Evolutionary conservation across 352 stramenopile genomes (phyloP), one percentile per base, ranked within the genome.

Genomic region (Phytophthora pistaciae): DNA sequence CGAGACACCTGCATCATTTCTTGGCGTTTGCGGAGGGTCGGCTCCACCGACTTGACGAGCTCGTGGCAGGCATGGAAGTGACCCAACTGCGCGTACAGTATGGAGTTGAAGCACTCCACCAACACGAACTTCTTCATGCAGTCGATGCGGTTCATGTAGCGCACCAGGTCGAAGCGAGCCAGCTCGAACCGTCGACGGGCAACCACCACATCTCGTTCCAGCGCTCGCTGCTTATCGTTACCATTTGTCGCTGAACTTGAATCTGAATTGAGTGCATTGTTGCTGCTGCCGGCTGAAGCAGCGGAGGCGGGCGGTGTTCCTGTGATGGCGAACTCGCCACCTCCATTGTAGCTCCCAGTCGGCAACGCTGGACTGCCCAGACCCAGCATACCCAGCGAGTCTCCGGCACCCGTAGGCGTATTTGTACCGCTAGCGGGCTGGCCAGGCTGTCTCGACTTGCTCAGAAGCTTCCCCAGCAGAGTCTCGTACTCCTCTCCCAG

Each of bases 51-150:
- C 65, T 94, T 93, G 46, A 96, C 60, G 3, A 95, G 80, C 53
- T 95, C 88, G 50, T 94, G 85, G 46, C 90, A 92, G 9, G 88
- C 87, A 55, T 94, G 88, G 40, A 93, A 95, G 48, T 96, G 90
- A 1, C 85, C 78, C 38, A 95, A 65, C 21, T 94, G 92, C 3
- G 90, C 87, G 50, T 94, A 95, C 58, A 96, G 36, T 29, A 82
- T 91, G 38, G 90, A 93, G 52, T 96, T 94, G 69, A 95, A 93
- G 59, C 85, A 93, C 62, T 96, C 90, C 33, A 95, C 80, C 9
- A 96, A 74, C 21, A 94, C 71, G 31, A 94, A 87, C 55, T 95
- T 96, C 74, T 96, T 96, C 66, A 91, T 88, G 48, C 81, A 90
- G 56, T 96, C 88, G 18, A 96, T 68, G 0, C 83, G 81, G 59